Percentiles rank a stretch among this genome's conserved stretches.
Evolutionary conservation across 805 yeast genomes (phyloP).

Genomic region (Candida succiphila): DNA sequence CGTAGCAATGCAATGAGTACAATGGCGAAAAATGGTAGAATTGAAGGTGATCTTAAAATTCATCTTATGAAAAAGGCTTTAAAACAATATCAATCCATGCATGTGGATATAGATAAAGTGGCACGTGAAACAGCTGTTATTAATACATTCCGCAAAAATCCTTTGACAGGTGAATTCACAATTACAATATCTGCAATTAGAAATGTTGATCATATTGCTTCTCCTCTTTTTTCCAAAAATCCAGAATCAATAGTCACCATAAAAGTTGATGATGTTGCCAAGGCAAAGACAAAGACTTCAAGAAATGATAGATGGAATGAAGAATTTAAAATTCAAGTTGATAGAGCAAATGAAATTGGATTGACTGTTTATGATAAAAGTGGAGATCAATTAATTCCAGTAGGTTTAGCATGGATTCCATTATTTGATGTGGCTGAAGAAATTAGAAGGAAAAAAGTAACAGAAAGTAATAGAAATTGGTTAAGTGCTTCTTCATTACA

Average conservation of each 20-base stretch:
- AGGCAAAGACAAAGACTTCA: slow-evolving; percentile 65
- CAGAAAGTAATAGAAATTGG: slow-evolving; percentile 77
- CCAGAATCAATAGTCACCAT: slow-evolving; percentile 73
- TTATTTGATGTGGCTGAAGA: slow-evolving; percentile 92
- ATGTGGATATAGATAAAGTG: slow-evolving; percentile 60
- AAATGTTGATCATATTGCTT: slow-evolving; percentile 88
- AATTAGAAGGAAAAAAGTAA: slow-evolving; percentile 80
- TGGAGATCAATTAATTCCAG: slow-evolving; percentile 65
- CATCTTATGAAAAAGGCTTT: slow-evolving; percentile 74
- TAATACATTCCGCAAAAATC: slow-evolving; percentile 69
- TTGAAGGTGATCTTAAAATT: slow-evolving; percentile 79
- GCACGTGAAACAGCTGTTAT: slow-evolving; percentile 56
- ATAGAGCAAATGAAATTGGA: slow-evolving; percentile 88
- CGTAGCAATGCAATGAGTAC: slow-evolving; percentile 69
- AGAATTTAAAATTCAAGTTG: slow-evolving; percentile 69
- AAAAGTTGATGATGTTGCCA: slow-evolving; percentile 82
- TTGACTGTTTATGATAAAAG: slow-evolving; percentile 76
- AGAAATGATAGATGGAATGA: slow-evolving; percentile 80
- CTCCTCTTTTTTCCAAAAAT: slow-evolving; percentile 66
- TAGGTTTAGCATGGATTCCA: slow-evolving; percentile 86
- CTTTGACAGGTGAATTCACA: slow-evolving; percentile 71
- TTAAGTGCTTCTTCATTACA: slow-evolving; percentile 61
- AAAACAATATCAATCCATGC: slow-evolving; percentile 84
- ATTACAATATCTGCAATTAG: slow-evolving; percentile 69
- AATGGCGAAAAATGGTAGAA: slow-evolving; percentile 80